These are phyloP conservation scores for Hanseniaspora sp. DNA, from an alignment of 1,139 yeast species.

Conservation along the genomic window DNA sequence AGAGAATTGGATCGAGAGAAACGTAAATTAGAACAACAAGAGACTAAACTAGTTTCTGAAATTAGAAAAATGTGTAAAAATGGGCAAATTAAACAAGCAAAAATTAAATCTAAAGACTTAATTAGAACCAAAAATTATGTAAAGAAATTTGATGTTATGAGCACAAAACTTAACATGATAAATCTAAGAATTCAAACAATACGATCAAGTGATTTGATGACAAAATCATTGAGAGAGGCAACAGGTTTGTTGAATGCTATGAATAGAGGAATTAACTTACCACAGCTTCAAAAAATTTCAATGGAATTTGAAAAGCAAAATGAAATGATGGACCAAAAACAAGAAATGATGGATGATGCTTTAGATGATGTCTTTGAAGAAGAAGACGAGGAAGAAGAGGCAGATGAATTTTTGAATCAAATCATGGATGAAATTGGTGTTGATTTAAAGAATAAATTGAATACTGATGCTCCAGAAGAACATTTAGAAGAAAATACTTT, in stretches of 20 bases:
- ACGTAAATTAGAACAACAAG: slow-evolving; percentile 75
- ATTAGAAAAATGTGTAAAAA: slow-evolving; percentile 83
- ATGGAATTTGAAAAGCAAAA: slow-evolving; percentile 92
- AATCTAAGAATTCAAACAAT: slow-evolving; percentile 83
- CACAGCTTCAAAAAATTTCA: slow-evolving; percentile 77
- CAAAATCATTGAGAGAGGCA: slow-evolving; percentile 91
- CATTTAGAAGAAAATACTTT: slow-evolving; percentile 29
- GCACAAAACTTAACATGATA: slow-evolving; percentile 89
- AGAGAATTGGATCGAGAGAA: slow-evolving; percentile 85
- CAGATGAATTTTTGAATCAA: slow-evolving; percentile 81
- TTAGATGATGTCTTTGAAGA: slow-evolving; percentile 91
- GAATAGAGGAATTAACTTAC: slow-evolving; percentile 83
- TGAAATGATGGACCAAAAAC: slow-evolving; percentile 96
- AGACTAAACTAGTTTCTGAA: slow-evolving; percentile 72
- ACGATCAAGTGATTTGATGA: slow-evolving; percentile 90
- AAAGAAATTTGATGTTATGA: slow-evolving; percentile 84
- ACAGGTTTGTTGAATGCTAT: slow-evolving; percentile 71
- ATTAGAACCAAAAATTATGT: slow-evolving; percentile 75
- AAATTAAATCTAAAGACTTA: slow-evolving; percentile 89
- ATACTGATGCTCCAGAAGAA: slow-evolving; percentile 51
- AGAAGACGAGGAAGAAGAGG: slow-evolving; percentile 72
- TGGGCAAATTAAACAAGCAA: slow-evolving; percentile 81
- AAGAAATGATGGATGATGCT: slow-evolving; percentile 97
- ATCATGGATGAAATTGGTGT: slow-evolving; percentile 95
- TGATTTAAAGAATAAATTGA: slow-evolving; percentile 56